Percentiles rank a stretch among this genome's conserved stretches.
Evolutionary conservation across 2,329 filamentous ascomycete genomes (phyloP).

Genomic region (Pseudogymnoascus sp.): DNA sequence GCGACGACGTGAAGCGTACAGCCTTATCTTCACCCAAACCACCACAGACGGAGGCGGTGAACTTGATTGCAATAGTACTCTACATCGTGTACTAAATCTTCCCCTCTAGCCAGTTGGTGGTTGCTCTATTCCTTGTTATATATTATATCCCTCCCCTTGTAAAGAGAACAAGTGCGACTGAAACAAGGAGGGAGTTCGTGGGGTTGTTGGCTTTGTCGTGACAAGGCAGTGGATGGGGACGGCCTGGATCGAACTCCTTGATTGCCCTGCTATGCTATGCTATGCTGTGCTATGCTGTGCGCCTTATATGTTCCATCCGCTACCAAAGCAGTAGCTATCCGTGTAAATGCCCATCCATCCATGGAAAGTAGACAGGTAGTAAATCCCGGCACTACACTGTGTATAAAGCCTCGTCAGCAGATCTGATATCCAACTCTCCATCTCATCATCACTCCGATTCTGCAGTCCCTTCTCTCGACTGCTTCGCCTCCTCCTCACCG

Average conservation of each 20-base stretch:
- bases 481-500: background rate
- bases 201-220: background rate
- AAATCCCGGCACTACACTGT: background rate
- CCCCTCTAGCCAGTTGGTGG: background rate
- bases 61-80: background rate
- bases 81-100: background rate
- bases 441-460: background rate
- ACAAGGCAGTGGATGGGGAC: background rate
- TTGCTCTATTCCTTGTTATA: background rate
- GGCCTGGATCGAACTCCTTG: background rate
- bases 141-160: background rate
- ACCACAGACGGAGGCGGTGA: background rate
- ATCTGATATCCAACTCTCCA: background rate
- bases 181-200: too few species aligned
- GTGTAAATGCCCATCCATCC: background rate
- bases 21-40: background rate
- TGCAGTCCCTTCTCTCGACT: background rate
- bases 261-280: background rate
- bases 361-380: background rate
- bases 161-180: background rate
- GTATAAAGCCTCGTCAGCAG: background rate
- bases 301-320: background rate
- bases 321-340: background rate
- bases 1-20: background rate
- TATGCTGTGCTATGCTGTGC: background rate